Conservation (phyloP, 208 protist species). For the Porcisia deanei region DNA sequence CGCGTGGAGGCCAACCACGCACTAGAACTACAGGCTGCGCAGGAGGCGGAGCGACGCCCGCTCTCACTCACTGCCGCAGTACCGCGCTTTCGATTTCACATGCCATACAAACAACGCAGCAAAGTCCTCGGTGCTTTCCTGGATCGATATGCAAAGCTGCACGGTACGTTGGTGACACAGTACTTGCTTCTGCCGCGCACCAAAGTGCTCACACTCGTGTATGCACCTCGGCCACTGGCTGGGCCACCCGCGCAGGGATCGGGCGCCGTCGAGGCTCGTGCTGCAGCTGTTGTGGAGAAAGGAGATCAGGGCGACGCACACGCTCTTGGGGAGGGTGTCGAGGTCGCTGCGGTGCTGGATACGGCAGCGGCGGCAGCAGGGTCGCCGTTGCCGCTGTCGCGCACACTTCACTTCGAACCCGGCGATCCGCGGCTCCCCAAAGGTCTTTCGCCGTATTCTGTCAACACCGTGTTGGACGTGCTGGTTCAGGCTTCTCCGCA, state of each 20-base stretch:
- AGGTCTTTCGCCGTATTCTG: slow-evolving; percentile 56
- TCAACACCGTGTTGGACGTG: slow-evolving; percentile 56
- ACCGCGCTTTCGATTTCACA: slow-evolving; percentile 38
- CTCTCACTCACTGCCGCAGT: slow-evolving; percentile 42
- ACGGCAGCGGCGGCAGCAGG: background rate
- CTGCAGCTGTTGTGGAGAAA: background rate
- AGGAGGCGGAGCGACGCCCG: slow-evolving; percentile 61
- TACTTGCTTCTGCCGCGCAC: slow-evolving; percentile 24
- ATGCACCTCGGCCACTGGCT: slow-evolving; percentile 14
- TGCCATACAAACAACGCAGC: slow-evolving; percentile 13
- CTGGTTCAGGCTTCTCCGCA: slow-evolving; percentile 45
- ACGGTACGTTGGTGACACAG: slow-evolving; percentile 41
- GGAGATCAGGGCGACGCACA: background rate
- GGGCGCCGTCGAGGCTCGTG: background rate
- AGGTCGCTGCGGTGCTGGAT: background rate
- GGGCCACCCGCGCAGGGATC: background rate
- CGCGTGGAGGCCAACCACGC: slow-evolving; percentile 41
- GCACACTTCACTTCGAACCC: slow-evolving; percentile 2
- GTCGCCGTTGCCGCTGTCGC: background rate
- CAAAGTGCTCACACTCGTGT: slow-evolving; percentile 56
- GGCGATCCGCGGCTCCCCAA: slow-evolving; percentile 33
- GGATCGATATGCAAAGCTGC: slow-evolving; percentile 36
- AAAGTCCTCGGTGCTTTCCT: slow-evolving; percentile 31
- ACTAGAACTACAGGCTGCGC: slow-evolving; percentile 50
- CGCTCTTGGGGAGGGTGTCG: background rate